A percentile compares a stretch with the other conserved stretches of the same genome.
Evolutionary conservation across 108 stramenopile species (phyloP).

Genomic region (Skeletonema grethae): DNA sequence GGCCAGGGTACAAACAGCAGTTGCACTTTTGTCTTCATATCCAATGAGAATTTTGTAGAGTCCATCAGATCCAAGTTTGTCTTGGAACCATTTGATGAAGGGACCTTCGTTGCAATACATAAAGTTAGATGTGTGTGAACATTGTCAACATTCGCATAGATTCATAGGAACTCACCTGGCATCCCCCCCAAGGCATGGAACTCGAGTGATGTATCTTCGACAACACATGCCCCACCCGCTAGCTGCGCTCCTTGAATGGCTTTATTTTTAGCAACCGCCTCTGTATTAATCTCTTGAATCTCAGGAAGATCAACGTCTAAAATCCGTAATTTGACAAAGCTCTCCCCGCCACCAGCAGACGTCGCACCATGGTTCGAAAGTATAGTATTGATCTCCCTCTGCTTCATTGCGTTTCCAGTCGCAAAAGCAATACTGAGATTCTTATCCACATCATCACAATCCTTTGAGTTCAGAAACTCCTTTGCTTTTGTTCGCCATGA

Average conservation of each 20-base stretch:
- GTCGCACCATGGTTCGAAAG: slow-evolving; percentile 62
- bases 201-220: slow-evolving; percentile 96
- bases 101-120: too few relatives aligned
- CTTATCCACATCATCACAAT: slow-evolving; percentile 19
- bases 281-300: slow-evolving; percentile 86
- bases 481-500: slow-evolving; percentile 50
- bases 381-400: slow-evolving; percentile 76
- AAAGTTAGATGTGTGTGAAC: too few relatives aligned
- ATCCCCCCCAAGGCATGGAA: slow-evolving; percentile 97
- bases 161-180: slow-evolving; percentile 55
- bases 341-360: slow-evolving; percentile 35
- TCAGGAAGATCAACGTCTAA: slow-evolving; percentile 84
- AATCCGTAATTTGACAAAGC: slow-evolving; percentile 71
- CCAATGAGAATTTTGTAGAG: slow-evolving; percentile 77
- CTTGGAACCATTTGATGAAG: slow-evolving; percentile 99
- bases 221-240: slow-evolving; percentile 86
- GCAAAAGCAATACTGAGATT: slow-evolving; percentile 83
- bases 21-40: slow-evolving; percentile 95
- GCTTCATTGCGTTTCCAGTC: slow-evolving; percentile 88
- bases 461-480: slow-evolving; percentile 26
- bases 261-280: slow-evolving; percentile 88
- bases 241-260: slow-evolving; percentile 86
- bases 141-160: too few relatives aligned
- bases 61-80: slow-evolving; percentile 79
- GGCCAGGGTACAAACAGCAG: slow-evolving; percentile 96